Evolutionary conservation across 192 early-diverging fungal species (phyloP), one percentile per base, ranked within the genome.

Genomic region (Kickxella alabastrina): DNA sequence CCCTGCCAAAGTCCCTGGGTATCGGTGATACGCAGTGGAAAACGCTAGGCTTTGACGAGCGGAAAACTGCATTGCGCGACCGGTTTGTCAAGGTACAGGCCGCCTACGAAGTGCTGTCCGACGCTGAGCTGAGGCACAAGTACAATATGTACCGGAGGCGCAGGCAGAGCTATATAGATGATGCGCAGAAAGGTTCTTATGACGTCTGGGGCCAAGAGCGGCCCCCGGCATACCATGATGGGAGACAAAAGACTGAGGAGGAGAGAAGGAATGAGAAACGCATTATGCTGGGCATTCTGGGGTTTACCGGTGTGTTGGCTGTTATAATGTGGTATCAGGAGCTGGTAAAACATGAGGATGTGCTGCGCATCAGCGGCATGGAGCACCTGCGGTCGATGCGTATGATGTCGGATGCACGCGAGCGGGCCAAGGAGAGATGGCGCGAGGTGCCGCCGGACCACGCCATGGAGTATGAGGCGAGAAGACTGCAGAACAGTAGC

Each of bases 141-240:
- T 64, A 71, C 44, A 34, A 59, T 44, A 18, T 28, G 35, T 49
- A 60, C 49, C 19, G 18, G 10, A 22, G 46, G 2, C 10, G 24
- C 8, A 10, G 14, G 23, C 6, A 10, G 26, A 40, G 28, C 12
- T 6, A 23, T 13, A 19, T 26, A 18, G 15, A 25, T 1, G 32
- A 10, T 25, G 29, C 25, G 21, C 24, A 15, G 1, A 10, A 14
- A 8, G 4, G 5, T 13, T 13, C 8, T 6, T 25, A 5, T 1
- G 68, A 71, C 21, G 28, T 43, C 10, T 71, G 68, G 68, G 61
- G 52, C 0, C 31, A 13, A 0, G 68, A 71, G 53, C 68, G 68
- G 24, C 61, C 68, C 6, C 28, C 39, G 10, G 34, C 44, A 15
- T n/a, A n/a, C n/a, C n/a, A n/a, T n/a, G 18, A 41, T n/a, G 32